Conservation (phyloP, 1,284 basidiomycete genomes). For the Mycocalia duriaeana region DNA sequence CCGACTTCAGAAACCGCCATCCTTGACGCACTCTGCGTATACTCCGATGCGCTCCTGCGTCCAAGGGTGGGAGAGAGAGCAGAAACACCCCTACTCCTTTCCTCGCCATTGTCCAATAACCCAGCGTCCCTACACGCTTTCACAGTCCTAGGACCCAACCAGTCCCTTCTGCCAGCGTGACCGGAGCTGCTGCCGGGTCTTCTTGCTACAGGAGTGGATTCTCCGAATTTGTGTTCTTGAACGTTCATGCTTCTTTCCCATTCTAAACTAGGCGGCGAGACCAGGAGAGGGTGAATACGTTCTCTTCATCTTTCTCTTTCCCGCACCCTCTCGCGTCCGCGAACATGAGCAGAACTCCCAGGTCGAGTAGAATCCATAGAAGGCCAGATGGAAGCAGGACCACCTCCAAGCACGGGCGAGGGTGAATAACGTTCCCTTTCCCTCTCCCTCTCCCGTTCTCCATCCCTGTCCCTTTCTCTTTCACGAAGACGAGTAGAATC, state of each 20-base stretch:
- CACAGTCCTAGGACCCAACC: constrained; percentile 62
- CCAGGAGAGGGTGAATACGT: neutral
- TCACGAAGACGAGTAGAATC: too few species aligned
- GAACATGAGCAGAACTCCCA: neutral
- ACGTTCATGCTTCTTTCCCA: constrained; percentile 61
- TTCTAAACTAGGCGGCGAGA: constrained; percentile 16
- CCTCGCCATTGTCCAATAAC: constrained; percentile 46
- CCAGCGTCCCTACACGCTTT: constrained; percentile 70
- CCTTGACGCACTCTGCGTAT: constrained; percentile 19
- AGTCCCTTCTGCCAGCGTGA: constrained; percentile 37
- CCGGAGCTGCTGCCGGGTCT: constrained; percentile 6
- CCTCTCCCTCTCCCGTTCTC: neutral
- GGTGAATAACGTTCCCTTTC: neutral
- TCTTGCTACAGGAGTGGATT: constrained; percentile 8
- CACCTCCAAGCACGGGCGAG: neutral
- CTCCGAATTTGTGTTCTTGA: constrained; percentile 28
- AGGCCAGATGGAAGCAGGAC: neutral
- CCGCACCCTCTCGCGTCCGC: too few species aligned
- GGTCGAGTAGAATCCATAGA: neutral
- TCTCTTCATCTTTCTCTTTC: neutral
- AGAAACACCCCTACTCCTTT: constrained; percentile 18
- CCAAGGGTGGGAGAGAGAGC: too few species aligned
- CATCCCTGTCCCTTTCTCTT: too few species aligned
- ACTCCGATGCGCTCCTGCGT: constrained; percentile 27
- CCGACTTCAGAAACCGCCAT: constrained; percentile 35